Conservation (phyloP, 148 eudicot genomes). For the Spergularia marina region DNA sequence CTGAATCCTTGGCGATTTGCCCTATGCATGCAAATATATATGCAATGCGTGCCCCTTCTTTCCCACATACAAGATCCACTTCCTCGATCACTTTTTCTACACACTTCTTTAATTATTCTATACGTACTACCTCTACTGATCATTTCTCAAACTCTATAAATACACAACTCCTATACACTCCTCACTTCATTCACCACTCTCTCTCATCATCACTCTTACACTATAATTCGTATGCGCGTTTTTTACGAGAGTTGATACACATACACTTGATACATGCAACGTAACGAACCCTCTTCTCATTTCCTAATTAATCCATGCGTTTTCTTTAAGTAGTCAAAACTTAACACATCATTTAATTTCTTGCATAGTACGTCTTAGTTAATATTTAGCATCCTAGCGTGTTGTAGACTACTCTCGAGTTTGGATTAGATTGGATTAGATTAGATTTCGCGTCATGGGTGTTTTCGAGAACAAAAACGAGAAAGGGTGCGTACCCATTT, state of each 20-base stretch:
- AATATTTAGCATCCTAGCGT: no score
- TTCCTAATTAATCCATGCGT: neutral
- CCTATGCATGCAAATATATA: neutral
- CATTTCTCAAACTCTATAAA: conserved; percentile 2
- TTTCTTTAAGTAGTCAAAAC: no score
- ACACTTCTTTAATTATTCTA: neutral
- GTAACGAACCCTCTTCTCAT: neutral
- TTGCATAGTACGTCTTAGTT: no score
- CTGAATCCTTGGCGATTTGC: conserved; percentile 1
- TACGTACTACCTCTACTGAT: neutral
- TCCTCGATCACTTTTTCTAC: neutral
- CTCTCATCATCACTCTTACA: neutral
- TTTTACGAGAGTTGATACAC: no score
- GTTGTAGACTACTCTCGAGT: neutral
- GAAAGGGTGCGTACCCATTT: conserved; percentile 12
- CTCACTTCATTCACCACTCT: neutral
- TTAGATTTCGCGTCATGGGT: conserved; percentile 15
- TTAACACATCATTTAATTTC: no score
- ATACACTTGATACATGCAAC: no score
- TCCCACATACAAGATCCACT: conserved; percentile 7
- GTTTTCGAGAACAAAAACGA: conserved; percentile 16
- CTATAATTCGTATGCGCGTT: no score
- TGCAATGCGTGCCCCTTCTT: no score
- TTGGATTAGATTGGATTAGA: conserved; percentile 1
- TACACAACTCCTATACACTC: conserved; percentile 14